Evolutionary conservation across 495 filamentous ascomycete species (phyloP), one percentile per base, ranked within the genome.

Genomic region (Lophium mytilinum): DNA sequence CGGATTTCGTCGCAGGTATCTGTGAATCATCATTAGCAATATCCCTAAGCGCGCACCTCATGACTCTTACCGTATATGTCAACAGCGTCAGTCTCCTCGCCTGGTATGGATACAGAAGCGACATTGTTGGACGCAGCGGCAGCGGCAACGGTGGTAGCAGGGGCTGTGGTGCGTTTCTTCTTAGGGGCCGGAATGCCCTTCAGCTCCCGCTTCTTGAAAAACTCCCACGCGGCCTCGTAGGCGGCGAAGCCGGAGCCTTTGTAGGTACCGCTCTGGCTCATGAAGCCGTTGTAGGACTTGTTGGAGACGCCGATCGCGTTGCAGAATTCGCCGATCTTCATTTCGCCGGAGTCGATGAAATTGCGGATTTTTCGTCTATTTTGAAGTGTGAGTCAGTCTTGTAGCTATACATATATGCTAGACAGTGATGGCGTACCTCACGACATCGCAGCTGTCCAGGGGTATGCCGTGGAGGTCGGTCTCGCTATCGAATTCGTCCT

Each of bases 1-100:
- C 78, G 73, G 30, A 83, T 62, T 56, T 80, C 78, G 56, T 83
- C 76, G 61, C 78, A 83, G 6, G 76, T 75, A 56, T 83, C 79
- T 65, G 8, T 8, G 14, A 14, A 12, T 42, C 35, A 37, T 48
- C 11, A n/a, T n/a, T n/a, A 19, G 12, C 12, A 17, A 45, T 45
- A 1, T 7, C 12, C 9, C 7, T 45, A 24, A 9, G 14, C 15
- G 33, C 24, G 24, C 2, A 6, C 24, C 6, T 80, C 77, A 56
- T 82, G 75, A 58, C 76, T 82, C 8, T 73, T 77, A 60, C 82
- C 79, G 62, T 68, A 82, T 15, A 83, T 65, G 5, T 65, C 64
- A 1, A 83, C 75, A 0, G 30, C 7, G 15, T 63, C 52, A 1
- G n/a, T 39, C 7, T 69, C 66, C 55, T 81, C 76, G 33, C 75